Conservation (phyloP, 768 basidiomycete species). For the Inosperma sp. region DNA sequence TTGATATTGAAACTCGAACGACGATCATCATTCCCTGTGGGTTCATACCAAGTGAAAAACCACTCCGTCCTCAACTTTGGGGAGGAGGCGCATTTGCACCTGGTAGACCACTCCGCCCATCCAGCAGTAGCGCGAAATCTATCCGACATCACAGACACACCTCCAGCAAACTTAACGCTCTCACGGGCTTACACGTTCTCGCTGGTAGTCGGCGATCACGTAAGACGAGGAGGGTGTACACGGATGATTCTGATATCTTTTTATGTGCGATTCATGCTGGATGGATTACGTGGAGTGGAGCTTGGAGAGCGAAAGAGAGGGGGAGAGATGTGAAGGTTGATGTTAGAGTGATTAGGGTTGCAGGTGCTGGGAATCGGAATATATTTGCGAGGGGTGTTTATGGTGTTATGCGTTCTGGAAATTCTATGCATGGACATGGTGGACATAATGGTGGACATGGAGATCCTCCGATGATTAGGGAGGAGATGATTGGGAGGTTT, state of each 20-base stretch:
- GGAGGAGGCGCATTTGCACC: conserved; percentile 54
- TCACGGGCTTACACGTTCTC: conserved; percentile 4
- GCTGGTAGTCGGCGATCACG: conserved; percentile 23
- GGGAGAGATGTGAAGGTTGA: conserved; percentile 40
- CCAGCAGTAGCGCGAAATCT: conserved; percentile 13
- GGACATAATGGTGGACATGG: conserved; percentile 10
- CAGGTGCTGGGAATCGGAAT: conserved; percentile 27
- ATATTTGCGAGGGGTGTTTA: conserved; percentile 24
- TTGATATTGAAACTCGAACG: conserved; percentile 44
- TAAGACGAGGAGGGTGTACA: conserved; percentile 56
- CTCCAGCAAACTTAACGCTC: conserved; percentile 3
- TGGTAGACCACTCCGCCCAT: conserved; percentile 18
- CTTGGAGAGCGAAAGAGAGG: conserved; percentile 31
- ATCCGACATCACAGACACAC: conserved; percentile 6
- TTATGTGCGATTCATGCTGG: conserved; percentile 68
- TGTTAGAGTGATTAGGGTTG: conserved; percentile 38
- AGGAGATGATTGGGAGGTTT: conserved; percentile 45
- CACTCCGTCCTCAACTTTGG: conserved; percentile 58
- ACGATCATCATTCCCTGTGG: conserved; percentile 57
- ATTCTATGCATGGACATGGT: background rate
- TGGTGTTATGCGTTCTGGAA: conserved; percentile 6
- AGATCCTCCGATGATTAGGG: conserved; percentile 26
- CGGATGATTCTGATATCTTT: conserved; percentile 73
- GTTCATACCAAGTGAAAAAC: conserved; percentile 53
- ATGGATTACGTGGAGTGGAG: conserved; percentile 45